Base-by-base conservation (phyloP, 1,284 basidiomycete species). In the Ceratobasidium sp. region DNA sequence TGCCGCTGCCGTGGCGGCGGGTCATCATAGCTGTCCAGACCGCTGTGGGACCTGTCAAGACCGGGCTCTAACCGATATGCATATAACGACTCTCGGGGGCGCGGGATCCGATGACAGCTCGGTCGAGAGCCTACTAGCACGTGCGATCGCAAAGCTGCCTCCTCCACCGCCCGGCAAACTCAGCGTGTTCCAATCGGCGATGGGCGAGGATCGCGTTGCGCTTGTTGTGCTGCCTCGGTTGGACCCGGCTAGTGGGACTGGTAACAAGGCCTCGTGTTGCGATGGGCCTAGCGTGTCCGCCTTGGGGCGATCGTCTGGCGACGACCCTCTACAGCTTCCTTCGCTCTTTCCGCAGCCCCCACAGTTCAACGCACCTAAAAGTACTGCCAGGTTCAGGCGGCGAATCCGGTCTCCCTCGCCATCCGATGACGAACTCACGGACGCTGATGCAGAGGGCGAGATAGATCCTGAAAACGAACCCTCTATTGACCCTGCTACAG, bases 21-120 rank as follows among this genome's bases (percentile, higher is more conserved):
- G 64, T n/a, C 64, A 69, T 45, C 64, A 69, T 43, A 57, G 50
- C 39, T 69, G 64, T 32, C 64, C 64, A n/a, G 64, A 69, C 64
- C 64, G 64, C 5, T 69, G 64, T 39, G 64, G 52, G 26, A 69
- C 64, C 9, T 69, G 64, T 39, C 64, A 69, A 50, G 64, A 69
- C 21, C 34, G 26, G 6, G 53, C 64, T 69, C 41, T 50, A 18
- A 30, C 41, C n/a, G 30, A 46, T 4, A 69, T 69, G 64, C 50
- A 69, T 10, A 30, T 69, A 18, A 34, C 64, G 3, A 57, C 46
- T 43, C 52, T 69, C 10, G 23, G 48, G 8, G 64, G 64, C 23
- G 23, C 52, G n/a, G 26, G 53, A 1, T 39, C 64, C 21, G 64
- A 69, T 26, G 50, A 69, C 41, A 69, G 36, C 46, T 69, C 64